These are phyloP conservation scores for Salvia splendens DNA, from an alignment of 257 asterid species.

Conservation along the genomic window DNA sequence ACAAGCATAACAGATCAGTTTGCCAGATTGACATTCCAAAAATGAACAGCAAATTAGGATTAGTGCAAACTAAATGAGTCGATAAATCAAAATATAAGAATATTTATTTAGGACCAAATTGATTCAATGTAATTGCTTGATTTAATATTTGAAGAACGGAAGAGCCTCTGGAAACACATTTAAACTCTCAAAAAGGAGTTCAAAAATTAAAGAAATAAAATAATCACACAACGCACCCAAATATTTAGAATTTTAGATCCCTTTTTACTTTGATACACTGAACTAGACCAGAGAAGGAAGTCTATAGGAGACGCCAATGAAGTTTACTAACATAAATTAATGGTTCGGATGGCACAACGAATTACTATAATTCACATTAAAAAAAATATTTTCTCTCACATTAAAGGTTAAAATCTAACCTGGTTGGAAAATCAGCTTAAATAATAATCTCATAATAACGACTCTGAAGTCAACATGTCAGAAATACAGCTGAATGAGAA, in stretches of 20 bases:
- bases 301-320: slow-evolving; percentile 9
- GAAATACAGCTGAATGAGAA: slow-evolving; percentile 19
- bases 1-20: slow-evolving; percentile 2
- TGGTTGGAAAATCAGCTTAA: slow-evolving; percentile 13
- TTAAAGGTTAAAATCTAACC: slow-evolving; percentile 4
- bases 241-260: background rate
- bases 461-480: slow-evolving; percentile 13
- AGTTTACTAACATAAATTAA: slow-evolving; percentile 1
- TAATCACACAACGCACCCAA: slow-evolving; percentile 1
- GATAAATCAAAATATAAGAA: background rate
- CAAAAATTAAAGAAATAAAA: slow-evolving; percentile 5
- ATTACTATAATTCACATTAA: background rate
- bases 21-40: background rate
- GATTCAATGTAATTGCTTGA: slow-evolving; percentile 14
- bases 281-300: slow-evolving; percentile 18
- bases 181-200: slow-evolving; percentile 33
- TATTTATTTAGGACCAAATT: slow-evolving; percentile 2
- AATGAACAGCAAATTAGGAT: slow-evolving; percentile 1
- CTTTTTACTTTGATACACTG: slow-evolving; percentile 17
- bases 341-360: background rate
- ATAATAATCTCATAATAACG: slow-evolving; percentile 10
- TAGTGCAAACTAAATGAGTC: slow-evolving; percentile 1
- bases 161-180: slow-evolving; percentile 34
- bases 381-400: background rate
- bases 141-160: slow-evolving; percentile 28